These are phyloP conservation scores for Acmispon strigosus DNA, from an alignment of 306 rosid species.

Conservation along the genomic window DNA sequence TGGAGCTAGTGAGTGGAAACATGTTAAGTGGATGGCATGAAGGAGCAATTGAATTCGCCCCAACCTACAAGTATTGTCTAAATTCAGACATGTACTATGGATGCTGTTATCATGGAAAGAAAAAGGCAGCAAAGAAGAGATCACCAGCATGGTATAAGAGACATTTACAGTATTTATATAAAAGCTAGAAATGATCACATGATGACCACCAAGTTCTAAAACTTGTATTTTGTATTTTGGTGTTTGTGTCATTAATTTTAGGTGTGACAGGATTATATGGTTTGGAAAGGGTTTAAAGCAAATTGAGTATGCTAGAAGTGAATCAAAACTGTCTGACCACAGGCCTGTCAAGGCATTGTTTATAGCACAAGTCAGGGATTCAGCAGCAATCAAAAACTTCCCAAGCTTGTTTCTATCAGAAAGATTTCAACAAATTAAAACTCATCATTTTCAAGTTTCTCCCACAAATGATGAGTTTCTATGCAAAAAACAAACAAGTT, in stretches of 20 bases:
- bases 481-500: conserved; percentile 33
- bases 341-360: conserved; percentile 73
- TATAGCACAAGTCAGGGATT: conserved; percentile 38
- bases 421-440: conserved; percentile 36
- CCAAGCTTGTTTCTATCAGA: conserved; percentile 44
- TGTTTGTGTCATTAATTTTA: not conserved
- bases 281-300: conserved; percentile 51
- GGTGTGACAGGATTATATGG: conserved; percentile 93
- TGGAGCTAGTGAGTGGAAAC: conserved; percentile 51
- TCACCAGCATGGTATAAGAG: conserved; percentile 70
- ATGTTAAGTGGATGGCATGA: conserved; percentile 66
- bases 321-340: conserved; percentile 65
- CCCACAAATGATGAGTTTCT: conserved; percentile 15
- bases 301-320: conserved; percentile 51
- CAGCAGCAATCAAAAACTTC: conserved; percentile 4
- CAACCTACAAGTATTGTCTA: conserved; percentile 75
- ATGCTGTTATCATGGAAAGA: conserved; percentile 27
- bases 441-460: conserved; percentile 29
- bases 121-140: conserved; percentile 40
- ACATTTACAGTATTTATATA: not conserved
- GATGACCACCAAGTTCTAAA: not conserved
- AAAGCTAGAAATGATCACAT: not conserved
- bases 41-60: conserved; percentile 66
- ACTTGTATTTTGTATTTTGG: not conserved
- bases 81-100: conserved; percentile 67